Evolutionary conservation across 2,329 filamentous ascomycete genomes (phyloP).

Genomic region (Colletotrichum tofieldiae): DNA sequence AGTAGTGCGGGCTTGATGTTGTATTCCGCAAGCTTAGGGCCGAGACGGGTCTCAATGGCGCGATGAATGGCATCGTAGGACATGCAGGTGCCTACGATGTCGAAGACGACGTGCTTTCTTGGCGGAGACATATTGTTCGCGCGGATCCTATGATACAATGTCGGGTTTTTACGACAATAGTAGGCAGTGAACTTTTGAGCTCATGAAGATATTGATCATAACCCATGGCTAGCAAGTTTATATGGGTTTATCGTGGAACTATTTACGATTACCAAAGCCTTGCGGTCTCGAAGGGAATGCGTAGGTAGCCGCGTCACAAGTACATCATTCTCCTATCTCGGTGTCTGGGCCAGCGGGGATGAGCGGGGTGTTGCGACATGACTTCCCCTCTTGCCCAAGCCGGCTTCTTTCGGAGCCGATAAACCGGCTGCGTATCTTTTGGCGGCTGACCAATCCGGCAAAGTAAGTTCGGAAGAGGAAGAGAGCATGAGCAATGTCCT

Average conservation of each 20-base stretch:
- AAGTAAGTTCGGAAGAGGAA: too few species aligned
- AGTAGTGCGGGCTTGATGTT: conserved; percentile 60
- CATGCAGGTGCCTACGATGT: conserved; percentile 68
- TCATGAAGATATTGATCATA: neutral
- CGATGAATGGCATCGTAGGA: conserved; percentile 61
- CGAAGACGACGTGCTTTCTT: conserved; percentile 63
- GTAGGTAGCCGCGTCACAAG: neutral
- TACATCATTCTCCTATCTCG: conserved; percentile 21
- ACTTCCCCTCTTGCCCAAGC: conserved; percentile 14
- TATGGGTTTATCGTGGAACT: neutral
- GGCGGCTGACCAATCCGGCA: neutral
- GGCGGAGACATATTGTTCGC: conserved; percentile 16
- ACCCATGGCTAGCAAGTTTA: neutral
- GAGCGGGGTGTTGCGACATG: conserved; percentile 14
- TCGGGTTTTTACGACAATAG: neutral
- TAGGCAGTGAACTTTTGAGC: too few species aligned
- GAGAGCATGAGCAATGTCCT: neutral
- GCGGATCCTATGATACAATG: neutral
- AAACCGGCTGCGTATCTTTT: conserved; percentile 17
- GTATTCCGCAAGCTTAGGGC: conserved; percentile 55
- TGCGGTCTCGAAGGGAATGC: neutral
- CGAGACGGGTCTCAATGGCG: conserved; percentile 58
- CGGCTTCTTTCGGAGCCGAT: conserved; percentile 17
- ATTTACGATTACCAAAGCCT: too few species aligned
- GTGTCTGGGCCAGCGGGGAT: conserved; percentile 6